Evolutionary conservation across 768 basidiomycete genomes (phyloP).

Genomic region (Panaeolus cyanescens): DNA sequence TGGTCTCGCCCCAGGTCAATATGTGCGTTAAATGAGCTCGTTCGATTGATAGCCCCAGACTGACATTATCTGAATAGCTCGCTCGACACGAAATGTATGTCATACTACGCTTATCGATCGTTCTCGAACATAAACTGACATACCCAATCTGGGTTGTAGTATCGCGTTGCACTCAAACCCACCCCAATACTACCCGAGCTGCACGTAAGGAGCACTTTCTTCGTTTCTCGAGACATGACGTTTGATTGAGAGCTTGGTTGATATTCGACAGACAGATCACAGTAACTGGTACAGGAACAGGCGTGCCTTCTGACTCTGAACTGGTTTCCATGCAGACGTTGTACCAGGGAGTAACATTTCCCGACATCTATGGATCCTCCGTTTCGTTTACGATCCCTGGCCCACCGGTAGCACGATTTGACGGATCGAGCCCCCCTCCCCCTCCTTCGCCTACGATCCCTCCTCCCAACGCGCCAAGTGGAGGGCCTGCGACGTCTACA

Average conservation of each 20-base stretch:
- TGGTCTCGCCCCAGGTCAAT: slow-evolving; percentile 45
- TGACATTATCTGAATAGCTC: slow-evolving; percentile 28
- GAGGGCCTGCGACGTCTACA: slow-evolving; percentile 1
- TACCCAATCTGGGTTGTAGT: slow-evolving; percentile 21
- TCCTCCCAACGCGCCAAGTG: background rate
- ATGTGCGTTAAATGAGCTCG: slow-evolving; percentile 37
- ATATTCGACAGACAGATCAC: slow-evolving; percentile 31
- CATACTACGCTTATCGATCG: background rate
- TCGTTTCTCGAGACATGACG: background rate
- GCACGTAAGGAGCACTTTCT: slow-evolving; percentile 41
- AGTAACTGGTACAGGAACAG: slow-evolving; percentile 37
- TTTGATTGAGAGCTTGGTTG: background rate
- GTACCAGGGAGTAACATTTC: slow-evolving; percentile 33
- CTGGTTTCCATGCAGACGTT: slow-evolving; percentile 36
- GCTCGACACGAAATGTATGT: slow-evolving; percentile 51
- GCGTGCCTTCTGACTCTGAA: slow-evolving; percentile 32
- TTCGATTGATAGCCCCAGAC: background rate
- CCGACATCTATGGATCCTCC: slow-evolving; percentile 36
- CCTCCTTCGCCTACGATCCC: slow-evolving; percentile 1
- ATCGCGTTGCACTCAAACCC: slow-evolving; percentile 45
- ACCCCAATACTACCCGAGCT: slow-evolving; percentile 51
- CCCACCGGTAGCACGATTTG: slow-evolving; percentile 33
- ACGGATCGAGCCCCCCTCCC: slow-evolving; percentile 18
- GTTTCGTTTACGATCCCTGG: slow-evolving; percentile 38
- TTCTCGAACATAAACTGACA: slow-evolving; percentile 8